Conservation (phyloP, 2,329 filamentous ascomycete genomes). For the Trichoderma aggressivum region DNA sequence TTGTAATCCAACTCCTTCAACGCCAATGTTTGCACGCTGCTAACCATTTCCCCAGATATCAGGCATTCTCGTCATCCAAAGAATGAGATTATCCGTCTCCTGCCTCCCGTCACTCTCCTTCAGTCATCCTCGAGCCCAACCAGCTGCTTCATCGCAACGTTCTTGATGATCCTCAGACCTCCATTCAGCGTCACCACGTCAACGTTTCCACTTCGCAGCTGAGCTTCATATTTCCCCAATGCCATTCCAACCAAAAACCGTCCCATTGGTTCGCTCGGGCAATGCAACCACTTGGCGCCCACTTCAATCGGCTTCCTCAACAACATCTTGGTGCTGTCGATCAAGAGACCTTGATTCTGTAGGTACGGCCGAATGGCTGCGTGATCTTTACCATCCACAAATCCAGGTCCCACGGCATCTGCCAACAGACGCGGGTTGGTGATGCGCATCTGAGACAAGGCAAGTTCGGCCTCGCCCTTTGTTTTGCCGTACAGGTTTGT, state of each 20-base stretch:
- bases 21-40: neutral
- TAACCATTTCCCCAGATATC: neutral
- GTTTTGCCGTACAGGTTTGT: neutral
- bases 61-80: neutral
- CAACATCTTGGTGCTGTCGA: neutral
- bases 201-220: neutral
- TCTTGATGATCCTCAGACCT: conserved; percentile 5
- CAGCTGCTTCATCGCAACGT: neutral
- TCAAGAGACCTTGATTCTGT: neutral
- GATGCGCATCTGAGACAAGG: conserved; percentile 1
- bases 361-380: neutral
- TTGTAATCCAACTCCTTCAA: neutral
- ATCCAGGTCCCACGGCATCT: neutral
- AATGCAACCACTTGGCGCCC: conserved; percentile 1
- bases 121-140: neutral
- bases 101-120: neutral
- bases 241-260: neutral
- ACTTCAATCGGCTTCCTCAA: neutral
- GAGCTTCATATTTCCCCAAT: neutral
- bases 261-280: conserved; percentile 6
- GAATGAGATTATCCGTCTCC: neutral
- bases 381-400: neutral
- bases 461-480: neutral
- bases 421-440: neutral
- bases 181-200: neutral